A percentile compares a stretch with the other conserved stretches of the same genome.
phyloP scores from a whole-genome alignment of 2,329 filamentous ascomycete species.

The Hymenoscyphus salicellus region DNA sequence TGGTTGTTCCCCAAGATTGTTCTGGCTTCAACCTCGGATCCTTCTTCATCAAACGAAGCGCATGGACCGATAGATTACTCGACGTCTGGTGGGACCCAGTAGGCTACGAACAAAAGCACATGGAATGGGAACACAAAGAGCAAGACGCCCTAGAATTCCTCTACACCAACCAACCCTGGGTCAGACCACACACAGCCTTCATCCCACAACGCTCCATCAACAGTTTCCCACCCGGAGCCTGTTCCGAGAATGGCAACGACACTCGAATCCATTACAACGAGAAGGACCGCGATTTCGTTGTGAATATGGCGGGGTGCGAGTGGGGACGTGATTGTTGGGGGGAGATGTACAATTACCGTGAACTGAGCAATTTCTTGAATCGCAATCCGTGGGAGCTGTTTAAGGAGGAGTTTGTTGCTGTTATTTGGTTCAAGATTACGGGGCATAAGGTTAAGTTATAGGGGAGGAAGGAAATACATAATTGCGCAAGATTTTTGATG shows the following conservation, averaged over 20 bases:
- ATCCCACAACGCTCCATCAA: constrained; percentile 90
- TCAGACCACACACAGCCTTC: constrained; percentile 84
- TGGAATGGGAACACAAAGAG: constrained; percentile 99
- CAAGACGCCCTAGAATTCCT: constrained; percentile 93
- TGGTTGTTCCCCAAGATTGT: constrained; percentile 90
- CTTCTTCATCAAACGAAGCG: constrained; percentile 82
- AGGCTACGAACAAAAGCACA: constrained; percentile 95
- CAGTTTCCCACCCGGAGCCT: constrained; percentile 88
- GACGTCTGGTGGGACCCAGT: constrained; percentile 99
- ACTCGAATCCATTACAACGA: constrained; percentile 80
- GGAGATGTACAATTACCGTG: constrained; percentile 93
- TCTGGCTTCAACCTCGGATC: constrained; percentile 94
- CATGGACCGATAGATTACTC: constrained; percentile 86
- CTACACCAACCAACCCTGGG: constrained; percentile 88
- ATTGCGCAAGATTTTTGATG: neutral
- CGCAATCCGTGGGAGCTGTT: constrained; percentile 75
- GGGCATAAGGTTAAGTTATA: constrained; percentile 44
- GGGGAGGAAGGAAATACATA: constrained; percentile 8
- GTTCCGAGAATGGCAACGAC: constrained; percentile 73
- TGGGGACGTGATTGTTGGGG: constrained; percentile 97
- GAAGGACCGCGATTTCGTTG: constrained; percentile 82
- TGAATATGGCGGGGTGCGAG: constrained; percentile 98
- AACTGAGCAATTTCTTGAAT: constrained; percentile 88
- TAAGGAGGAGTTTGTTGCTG: constrained; percentile 63
- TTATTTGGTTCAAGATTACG: constrained; percentile 62